A percentile compares a stretch with the other conserved stretches of the same genome.
These are phyloP conservation scores for Tricharina praecox DNA, from an alignment of 495 filamentous ascomycete genomes.

Conservation along the genomic window DNA sequence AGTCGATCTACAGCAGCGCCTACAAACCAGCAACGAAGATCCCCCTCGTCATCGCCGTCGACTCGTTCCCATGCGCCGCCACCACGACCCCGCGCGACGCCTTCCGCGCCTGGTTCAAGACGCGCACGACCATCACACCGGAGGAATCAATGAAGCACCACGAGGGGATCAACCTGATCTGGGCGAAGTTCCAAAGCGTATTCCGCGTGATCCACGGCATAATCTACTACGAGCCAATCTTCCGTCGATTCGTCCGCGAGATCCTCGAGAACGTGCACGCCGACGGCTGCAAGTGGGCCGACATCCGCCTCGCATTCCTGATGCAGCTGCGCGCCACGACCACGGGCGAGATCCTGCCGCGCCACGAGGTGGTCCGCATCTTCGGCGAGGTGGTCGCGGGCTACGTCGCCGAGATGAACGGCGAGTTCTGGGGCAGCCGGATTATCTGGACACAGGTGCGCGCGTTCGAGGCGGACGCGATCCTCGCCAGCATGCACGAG, in stretches of 20 bases:
- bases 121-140: constrained; percentile 48
- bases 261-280: constrained; percentile 49
- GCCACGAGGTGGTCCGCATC: constrained; percentile 46
- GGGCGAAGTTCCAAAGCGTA: constrained; percentile 54
- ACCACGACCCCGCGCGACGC: constrained; percentile 34
- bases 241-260: constrained; percentile 45
- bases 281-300: constrained; percentile 70
- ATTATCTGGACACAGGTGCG: constrained; percentile 77
- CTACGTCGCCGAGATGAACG: constrained; percentile 52
- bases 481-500: constrained; percentile 64
- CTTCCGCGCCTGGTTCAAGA: constrained; percentile 64
- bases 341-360: constrained; percentile 14
- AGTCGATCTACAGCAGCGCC: constrained; percentile 41
- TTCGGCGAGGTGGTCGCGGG: constrained; percentile 62
- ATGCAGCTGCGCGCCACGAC: constrained; percentile 17
- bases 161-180: constrained; percentile 62
- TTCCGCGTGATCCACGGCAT: constrained; percentile 56
- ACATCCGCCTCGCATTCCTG: constrained; percentile 32
- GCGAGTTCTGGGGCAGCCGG: constrained; percentile 62
- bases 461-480: constrained; percentile 39
- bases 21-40: constrained; percentile 43
- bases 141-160: constrained; percentile 63
- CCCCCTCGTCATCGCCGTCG: constrained; percentile 46
- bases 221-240: constrained; percentile 81
- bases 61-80: constrained; percentile 40